These are phyloP conservation scores for Fusarium proliferatum DNA, from an alignment of 2,329 filamentous ascomycete genomes.

Conservation along the genomic window DNA sequence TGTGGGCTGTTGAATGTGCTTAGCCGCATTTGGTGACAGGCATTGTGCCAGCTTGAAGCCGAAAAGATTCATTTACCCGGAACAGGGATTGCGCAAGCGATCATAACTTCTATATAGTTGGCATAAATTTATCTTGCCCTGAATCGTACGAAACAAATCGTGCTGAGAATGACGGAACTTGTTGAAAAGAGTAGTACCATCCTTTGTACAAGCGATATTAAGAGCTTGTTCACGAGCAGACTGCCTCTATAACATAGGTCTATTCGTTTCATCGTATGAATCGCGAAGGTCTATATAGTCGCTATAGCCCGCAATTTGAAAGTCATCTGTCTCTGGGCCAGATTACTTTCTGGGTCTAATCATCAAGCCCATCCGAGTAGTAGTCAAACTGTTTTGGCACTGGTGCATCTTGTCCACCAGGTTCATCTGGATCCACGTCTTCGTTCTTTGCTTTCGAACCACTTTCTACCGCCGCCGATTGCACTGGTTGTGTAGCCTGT, in stretches of 20 bases:
- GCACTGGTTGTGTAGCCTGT: background rate
- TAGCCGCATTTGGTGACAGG: background rate
- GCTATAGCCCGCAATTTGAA: background rate
- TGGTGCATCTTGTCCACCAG: slow-evolving; percentile 42
- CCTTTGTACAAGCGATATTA: background rate
- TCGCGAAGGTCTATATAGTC: background rate
- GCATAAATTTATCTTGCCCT: background rate
- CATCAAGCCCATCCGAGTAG: slow-evolving; percentile 47
- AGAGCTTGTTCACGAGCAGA: background rate
- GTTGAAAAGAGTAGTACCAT: background rate
- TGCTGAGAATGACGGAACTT: background rate
- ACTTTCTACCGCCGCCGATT: background rate
- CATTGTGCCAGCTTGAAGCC: background rate
- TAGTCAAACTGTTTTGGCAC: slow-evolving; percentile 51
- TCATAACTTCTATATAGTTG: background rate
- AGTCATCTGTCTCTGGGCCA: background rate
- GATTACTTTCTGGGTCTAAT: slow-evolving; percentile 1
- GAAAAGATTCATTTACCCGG: background rate
- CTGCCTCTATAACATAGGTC: too few species aligned
- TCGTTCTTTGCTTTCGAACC: background rate
- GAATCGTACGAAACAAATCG: background rate
- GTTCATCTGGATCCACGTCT: slow-evolving; percentile 43
- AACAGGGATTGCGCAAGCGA: too few species aligned
- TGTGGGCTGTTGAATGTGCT: background rate
- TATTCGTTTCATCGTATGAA: background rate